Evolutionary conservation across 2,329 filamentous ascomycete species (phyloP).

Genomic region (Claviceps humidiphila): DNA sequence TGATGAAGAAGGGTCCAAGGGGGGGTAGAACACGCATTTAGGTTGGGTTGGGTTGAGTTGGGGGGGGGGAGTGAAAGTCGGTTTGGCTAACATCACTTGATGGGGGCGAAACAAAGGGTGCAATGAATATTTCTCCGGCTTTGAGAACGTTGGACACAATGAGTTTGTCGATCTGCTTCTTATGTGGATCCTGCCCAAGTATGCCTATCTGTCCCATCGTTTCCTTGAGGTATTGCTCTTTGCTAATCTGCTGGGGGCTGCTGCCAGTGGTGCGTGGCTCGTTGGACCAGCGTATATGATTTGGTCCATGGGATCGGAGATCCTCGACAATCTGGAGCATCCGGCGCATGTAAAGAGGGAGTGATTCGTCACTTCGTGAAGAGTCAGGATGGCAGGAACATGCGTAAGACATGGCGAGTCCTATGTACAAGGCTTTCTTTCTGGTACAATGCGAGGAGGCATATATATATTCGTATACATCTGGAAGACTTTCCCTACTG

Average conservation of each 20-base stretch:
- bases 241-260: conserved; percentile 17
- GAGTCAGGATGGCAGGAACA: no score
- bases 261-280: conserved; percentile 40
- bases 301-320: conserved; percentile 33
- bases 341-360: conserved; percentile 28
- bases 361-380: conserved; percentile 15
- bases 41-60: no score
- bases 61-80: no score
- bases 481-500: no score
- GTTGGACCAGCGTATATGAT: conserved; percentile 39
- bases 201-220: conserved; percentile 13
- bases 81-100: no score
- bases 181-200: conserved; percentile 49
- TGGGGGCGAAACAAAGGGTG: conserved; percentile 26
- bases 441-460: no score
- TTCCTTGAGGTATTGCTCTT: neutral
- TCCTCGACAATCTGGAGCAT: conserved; percentile 31
- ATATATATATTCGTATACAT: no score
- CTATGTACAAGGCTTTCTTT: no score
- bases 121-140: conserved; percentile 42
- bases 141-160: conserved; percentile 46
- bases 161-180: conserved; percentile 27
- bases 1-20: neutral
- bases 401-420: neutral
- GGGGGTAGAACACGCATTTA: no score